Percentiles rank a stretch among this genome's conserved stretches.
Evolutionary conservation across 495 filamentous ascomycete genomes (phyloP).

Genomic region (Penicillium fimorum): DNA sequence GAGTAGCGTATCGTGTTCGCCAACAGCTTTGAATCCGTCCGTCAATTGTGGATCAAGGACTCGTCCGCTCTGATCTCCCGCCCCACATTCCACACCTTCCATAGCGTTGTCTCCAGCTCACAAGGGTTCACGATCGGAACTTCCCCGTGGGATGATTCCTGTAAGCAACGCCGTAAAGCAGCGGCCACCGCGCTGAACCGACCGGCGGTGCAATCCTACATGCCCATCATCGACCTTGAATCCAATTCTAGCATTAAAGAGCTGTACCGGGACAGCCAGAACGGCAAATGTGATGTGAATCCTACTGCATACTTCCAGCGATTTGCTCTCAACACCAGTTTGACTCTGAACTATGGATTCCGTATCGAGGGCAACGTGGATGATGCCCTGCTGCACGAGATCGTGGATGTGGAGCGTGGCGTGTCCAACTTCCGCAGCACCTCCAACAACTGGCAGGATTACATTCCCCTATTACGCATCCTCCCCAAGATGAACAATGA

Average conservation of each 20-base stretch:
- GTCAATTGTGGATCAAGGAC: constrained; percentile 69
- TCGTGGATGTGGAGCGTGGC: constrained; percentile 60
- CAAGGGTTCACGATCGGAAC: constrained; percentile 75
- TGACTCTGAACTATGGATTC: constrained; percentile 67
- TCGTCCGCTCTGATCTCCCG: constrained; percentile 69
- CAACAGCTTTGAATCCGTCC: constrained; percentile 66
- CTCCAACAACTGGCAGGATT: constrained; percentile 70
- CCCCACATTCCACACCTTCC: constrained; percentile 70
- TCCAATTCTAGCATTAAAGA: constrained; percentile 63
- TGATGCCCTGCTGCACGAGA: constrained; percentile 58
- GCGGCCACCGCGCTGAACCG: constrained; percentile 69
- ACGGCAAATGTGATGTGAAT: constrained; percentile 60
- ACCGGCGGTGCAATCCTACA: constrained; percentile 64
- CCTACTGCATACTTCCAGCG: constrained; percentile 65
- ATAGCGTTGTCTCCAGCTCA: constrained; percentile 65
- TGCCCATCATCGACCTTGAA: constrained; percentile 72
- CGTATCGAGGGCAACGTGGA: constrained; percentile 59
- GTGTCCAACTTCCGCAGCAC: constrained; percentile 65
- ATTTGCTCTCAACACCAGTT: constrained; percentile 63
- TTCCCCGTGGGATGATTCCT: constrained; percentile 71
- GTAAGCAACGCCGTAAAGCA: constrained; percentile 67
- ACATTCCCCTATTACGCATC: constrained; percentile 61
- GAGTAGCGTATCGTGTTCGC: constrained; percentile 62
- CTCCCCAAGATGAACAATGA: constrained; percentile 53
- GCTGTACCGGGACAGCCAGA: constrained; percentile 54